Percentiles rank a stretch among this genome's conserved stretches.
Evolutionary conservation across 768 basidiomycete species (phyloP).

Genomic region (Leccinum broughii): DNA sequence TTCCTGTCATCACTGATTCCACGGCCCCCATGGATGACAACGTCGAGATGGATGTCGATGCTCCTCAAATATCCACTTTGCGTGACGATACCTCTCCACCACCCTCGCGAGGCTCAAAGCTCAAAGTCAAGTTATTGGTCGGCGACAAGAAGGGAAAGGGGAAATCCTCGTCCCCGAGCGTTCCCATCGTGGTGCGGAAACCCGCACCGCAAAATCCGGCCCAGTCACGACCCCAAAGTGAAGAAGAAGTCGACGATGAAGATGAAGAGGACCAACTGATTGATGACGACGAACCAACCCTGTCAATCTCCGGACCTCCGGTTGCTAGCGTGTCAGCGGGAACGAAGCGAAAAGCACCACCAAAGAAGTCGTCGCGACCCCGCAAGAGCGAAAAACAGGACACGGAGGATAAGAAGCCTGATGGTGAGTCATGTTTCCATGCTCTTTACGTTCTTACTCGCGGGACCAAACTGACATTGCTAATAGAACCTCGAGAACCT

Average conservation of each 20-base stretch:
- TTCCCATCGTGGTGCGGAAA: slow-evolving; percentile 24
- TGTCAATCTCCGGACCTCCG: slow-evolving; percentile 27
- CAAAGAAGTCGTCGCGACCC: slow-evolving; percentile 49
- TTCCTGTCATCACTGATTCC: background rate
- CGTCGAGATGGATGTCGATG: slow-evolving; percentile 80
- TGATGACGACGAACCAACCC: slow-evolving; percentile 55
- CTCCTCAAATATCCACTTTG: slow-evolving; percentile 80
- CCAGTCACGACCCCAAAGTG: slow-evolving; percentile 29
- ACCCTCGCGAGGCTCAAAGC: slow-evolving; percentile 43
- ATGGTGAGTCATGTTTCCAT: slow-evolving; percentile 37
- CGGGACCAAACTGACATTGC: slow-evolving; percentile 11
- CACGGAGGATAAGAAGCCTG: slow-evolving; percentile 47
- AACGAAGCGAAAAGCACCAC: slow-evolving; percentile 51
- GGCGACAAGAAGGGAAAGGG: slow-evolving; percentile 43
- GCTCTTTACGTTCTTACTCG: slow-evolving; percentile 22
- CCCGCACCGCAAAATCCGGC: slow-evolving; percentile 16
- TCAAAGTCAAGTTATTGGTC: slow-evolving; percentile 52
- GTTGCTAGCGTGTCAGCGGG: slow-evolving; percentile 34
- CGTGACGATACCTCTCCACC: slow-evolving; percentile 73
- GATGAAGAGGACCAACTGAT: slow-evolving; percentile 80
- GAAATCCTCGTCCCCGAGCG: slow-evolving; percentile 35
- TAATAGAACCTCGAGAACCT: slow-evolving; percentile 33
- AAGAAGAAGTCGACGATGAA: slow-evolving; percentile 61
- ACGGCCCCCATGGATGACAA: slow-evolving; percentile 39
- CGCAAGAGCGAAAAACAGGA: slow-evolving; percentile 53